These are phyloP conservation scores for Crassisporium funariophilum DNA, from an alignment of 768 basidiomycete species.

Conservation along the genomic window DNA sequence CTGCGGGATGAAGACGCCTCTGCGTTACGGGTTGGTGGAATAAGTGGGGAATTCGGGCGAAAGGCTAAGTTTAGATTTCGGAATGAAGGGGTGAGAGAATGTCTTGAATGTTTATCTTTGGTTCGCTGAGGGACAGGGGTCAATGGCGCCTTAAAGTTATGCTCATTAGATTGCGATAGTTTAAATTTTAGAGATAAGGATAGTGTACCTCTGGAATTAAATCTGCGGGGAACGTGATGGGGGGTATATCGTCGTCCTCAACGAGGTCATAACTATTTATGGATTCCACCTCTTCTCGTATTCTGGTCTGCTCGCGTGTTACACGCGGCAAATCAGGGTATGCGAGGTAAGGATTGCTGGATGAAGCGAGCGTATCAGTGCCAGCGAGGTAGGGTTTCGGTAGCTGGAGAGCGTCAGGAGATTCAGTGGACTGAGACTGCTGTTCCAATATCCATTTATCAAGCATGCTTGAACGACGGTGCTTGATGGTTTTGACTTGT, in stretches of 20 bases:
- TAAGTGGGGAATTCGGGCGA: slow-evolving; percentile 46
- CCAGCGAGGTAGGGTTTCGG: slow-evolving; percentile 7
- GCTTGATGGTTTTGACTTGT: slow-evolving; percentile 33
- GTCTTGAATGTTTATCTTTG: slow-evolving; percentile 36
- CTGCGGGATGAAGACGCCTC: slow-evolving; percentile 31
- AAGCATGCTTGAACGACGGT: slow-evolving; percentile 51
- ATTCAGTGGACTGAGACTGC: slow-evolving; percentile 27
- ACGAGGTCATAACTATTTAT: slow-evolving; percentile 51
- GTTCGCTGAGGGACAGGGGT: slow-evolving; percentile 37
- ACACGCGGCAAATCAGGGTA: slow-evolving; percentile 40
- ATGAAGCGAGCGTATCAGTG: slow-evolving; percentile 20
- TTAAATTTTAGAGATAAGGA: slow-evolving; percentile 6
- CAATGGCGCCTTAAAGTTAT: slow-evolving; percentile 29
- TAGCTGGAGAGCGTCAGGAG: slow-evolving; percentile 2
- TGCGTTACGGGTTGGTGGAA: slow-evolving; percentile 36
- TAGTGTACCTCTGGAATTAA: slow-evolving; percentile 16
- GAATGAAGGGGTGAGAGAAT: slow-evolving; percentile 40
- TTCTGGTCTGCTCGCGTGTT: slow-evolving; percentile 6
- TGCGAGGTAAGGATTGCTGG: slow-evolving; percentile 41
- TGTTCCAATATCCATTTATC: slow-evolving; percentile 59
- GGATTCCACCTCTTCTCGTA: slow-evolving; percentile 31
- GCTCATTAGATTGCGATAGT: slow-evolving; percentile 7
- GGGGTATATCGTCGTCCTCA: slow-evolving; percentile 53
- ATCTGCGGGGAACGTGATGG: slow-evolving; percentile 10
- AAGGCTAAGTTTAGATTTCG: slow-evolving; percentile 48